These are phyloP conservation scores for Penicillium sp. DNA, from an alignment of 2,329 filamentous ascomycete species.

Conservation along the genomic window DNA sequence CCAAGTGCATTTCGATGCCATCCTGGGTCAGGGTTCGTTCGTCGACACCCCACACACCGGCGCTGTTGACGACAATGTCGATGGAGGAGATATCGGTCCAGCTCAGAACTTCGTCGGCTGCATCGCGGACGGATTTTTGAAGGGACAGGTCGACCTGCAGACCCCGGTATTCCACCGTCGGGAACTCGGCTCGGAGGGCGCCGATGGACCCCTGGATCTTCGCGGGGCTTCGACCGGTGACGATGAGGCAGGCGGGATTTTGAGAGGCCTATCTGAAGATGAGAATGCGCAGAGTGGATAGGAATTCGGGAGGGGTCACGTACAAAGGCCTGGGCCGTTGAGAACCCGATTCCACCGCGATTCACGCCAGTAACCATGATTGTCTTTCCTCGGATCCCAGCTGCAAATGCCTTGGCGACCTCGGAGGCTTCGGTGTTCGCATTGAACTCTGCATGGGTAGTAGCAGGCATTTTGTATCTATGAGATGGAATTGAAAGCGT, in stretches of 20 bases:
- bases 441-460: conserved; percentile 38
- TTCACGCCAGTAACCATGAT: conserved; percentile 36
- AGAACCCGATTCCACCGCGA: conserved; percentile 34
- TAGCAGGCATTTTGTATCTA: conserved; percentile 17
- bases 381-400: conserved; percentile 38
- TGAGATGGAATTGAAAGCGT: not conserved
- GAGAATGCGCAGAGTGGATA: not conserved
- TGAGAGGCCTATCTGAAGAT: conserved; percentile 20
- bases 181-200: conserved; percentile 9
- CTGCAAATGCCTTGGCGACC: conserved; percentile 39
- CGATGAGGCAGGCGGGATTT: conserved; percentile 10
- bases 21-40: conserved; percentile 19
- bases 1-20: conserved; percentile 37
- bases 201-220: conserved; percentile 12
- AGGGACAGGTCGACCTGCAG: conserved; percentile 11
- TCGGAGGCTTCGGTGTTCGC: conserved; percentile 39
- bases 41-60: conserved; percentile 12
- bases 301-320: conserved; percentile 4
- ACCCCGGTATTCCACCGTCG: conserved; percentile 11
- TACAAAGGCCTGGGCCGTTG: conserved; percentile 39
- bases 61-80: conserved; percentile 16
- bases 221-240: conserved; percentile 12
- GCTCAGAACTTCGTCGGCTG: conserved; percentile 6
- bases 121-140: conserved; percentile 8
- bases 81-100: conserved; percentile 6